Evolutionary conservation across 2,329 filamentous ascomycete species (phyloP).

Genomic region (Truncatella angustata): DNA sequence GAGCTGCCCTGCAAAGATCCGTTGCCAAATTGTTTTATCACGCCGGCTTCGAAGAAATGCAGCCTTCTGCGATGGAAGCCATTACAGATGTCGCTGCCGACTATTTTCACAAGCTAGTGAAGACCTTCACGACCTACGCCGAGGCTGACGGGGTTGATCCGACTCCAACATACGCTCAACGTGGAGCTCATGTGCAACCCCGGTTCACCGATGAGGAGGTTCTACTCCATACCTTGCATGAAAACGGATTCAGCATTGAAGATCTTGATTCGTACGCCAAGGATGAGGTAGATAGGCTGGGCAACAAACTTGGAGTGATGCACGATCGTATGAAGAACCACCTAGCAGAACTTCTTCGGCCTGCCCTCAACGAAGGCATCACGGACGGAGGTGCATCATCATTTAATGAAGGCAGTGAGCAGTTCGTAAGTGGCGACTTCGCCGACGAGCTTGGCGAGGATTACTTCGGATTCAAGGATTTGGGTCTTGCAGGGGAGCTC

Average conservation of each 20-base stretch:
- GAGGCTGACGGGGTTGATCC: slow-evolving; percentile 76
- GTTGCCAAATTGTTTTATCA: slow-evolving; percentile 95
- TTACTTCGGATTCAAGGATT: slow-evolving; percentile 96
- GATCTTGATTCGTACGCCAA: slow-evolving; percentile 82
- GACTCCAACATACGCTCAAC: slow-evolving; percentile 35
- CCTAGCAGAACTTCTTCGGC: slow-evolving; percentile 87
- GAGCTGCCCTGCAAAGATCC: slow-evolving; percentile 82
- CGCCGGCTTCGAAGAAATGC: slow-evolving; percentile 93
- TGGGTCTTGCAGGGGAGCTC: slow-evolving; percentile 89
- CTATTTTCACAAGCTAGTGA: slow-evolving; percentile 82
- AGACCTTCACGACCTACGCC: slow-evolving; percentile 77
- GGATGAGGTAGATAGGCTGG: slow-evolving; percentile 87
- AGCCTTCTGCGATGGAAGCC: slow-evolving; percentile 88
- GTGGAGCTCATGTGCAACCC: slow-evolving; percentile 50
- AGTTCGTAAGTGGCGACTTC: slow-evolving; percentile 95
- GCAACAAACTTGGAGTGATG: slow-evolving; percentile 74
- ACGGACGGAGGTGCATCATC: slow-evolving; percentile 77
- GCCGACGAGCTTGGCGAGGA: slow-evolving; percentile 97
- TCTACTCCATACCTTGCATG: slow-evolving; percentile 78
- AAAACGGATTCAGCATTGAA: slow-evolving; percentile 81
- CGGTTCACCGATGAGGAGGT: slow-evolving; percentile 83
- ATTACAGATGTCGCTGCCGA: slow-evolving; percentile 86
- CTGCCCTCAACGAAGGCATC: slow-evolving; percentile 77
- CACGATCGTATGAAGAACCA: slow-evolving; percentile 95
- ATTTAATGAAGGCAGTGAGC: slow-evolving; percentile 95